These are phyloP conservation scores for Sporothrix sp. DNA, from an alignment of 2,329 filamentous ascomycete species.

Conservation along the genomic window DNA sequence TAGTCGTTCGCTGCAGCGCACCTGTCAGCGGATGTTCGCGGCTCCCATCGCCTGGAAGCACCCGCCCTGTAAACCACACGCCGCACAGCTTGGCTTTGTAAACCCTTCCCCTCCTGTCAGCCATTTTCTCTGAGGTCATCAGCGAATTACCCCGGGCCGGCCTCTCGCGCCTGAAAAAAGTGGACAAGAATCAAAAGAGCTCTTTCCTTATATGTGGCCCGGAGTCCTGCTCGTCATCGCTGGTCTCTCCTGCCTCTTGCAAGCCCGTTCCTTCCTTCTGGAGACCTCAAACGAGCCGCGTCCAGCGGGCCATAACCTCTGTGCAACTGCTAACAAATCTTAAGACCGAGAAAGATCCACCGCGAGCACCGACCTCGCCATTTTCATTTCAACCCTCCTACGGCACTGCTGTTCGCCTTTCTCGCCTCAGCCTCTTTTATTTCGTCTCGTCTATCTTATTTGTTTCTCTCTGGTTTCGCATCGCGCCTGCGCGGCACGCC, in stretches of 20 bases:
- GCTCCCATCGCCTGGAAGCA: no score
- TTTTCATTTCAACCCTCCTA: constrained; percentile 5
- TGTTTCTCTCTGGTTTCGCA: no score
- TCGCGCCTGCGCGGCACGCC: no score
- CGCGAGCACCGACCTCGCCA: constrained; percentile 13
- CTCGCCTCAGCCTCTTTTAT: not conserved
- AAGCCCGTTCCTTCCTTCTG: not conserved
- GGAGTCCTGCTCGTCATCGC: not conserved
- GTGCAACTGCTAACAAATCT: no score
- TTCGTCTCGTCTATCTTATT: no score
- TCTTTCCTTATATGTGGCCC: not conserved
- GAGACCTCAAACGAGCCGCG: not conserved
- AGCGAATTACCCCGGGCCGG: constrained; percentile 7
- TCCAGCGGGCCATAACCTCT: constrained; percentile 1
- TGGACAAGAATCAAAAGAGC: not conserved
- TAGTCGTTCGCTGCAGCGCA: no score
- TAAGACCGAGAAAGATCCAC: constrained; percentile 6
- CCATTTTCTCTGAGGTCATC: constrained; percentile 1
- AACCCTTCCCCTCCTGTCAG: no score
- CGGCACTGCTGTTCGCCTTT: not conserved
- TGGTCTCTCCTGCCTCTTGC: not conserved
- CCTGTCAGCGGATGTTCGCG: no score
- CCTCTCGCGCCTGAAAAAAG: not conserved
- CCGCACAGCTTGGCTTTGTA: no score
- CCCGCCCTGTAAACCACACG: no score